Base-by-base conservation (phyloP, 1,284 basidiomycete genomes). In the Ustilago tritici region DNA sequence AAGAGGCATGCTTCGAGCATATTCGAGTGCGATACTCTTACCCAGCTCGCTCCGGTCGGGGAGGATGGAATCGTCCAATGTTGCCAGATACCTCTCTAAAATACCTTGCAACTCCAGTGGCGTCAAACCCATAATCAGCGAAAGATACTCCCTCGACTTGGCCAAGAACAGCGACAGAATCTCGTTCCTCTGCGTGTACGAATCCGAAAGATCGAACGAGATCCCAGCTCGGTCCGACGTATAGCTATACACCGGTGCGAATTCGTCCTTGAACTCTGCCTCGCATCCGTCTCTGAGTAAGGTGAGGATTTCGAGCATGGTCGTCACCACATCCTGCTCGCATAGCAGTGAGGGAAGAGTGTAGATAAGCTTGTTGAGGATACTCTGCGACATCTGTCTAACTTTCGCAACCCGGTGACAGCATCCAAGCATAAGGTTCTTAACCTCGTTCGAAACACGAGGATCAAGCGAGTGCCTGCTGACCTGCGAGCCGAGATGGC, bases 271-370 rank as follows among this genome's bases (percentile, higher is more conserved):
- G 83, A 91, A 95, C 88, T 98, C 94, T 70, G 94, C 92, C 87
- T 98, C 94, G 84, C 95, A 95, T 1, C 93, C 91, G 59, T 91
- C 90, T 63, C 95, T 91, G 76, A 99, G 88, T 14, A 98, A 89
- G 0, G 96, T 98, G 67, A 99, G 89, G 50, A 95, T 92, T 85
- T 99, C 97, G 50, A 99, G 89, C 68, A 98, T 92, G 34, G 76
- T 69, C 9, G 80, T 77, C 7, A 99, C 93, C 40, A 98, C 89
- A 14, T 92, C 90, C 12, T 92, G 90, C 84, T 96, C 93, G 87
- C 95, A 98, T 90, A 98, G 92, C 69, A 99, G 88, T 9, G 94
- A 95, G 0, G 97, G 95, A 87, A 98, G 97, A 1, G 93, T 93
- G n/a, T 91, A 92, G 76, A 98, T 91, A 53, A 99, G 88, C 46